phyloP scores from a whole-genome alignment of 23 red algal species.

The Gracilaria vermiculophylla region DNA sequence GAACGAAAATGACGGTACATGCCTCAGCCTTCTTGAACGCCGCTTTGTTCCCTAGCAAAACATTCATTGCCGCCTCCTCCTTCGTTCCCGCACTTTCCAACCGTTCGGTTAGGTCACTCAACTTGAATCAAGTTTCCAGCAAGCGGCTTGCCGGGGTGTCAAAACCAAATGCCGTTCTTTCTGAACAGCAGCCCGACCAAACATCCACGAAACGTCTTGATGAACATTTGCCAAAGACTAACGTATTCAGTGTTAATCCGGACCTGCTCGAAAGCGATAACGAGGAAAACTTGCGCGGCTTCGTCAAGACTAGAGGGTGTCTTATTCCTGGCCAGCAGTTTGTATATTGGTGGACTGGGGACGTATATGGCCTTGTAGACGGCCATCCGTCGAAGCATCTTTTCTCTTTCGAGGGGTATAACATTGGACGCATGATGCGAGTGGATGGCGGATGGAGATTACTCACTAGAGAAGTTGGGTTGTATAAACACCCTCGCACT shows the following conservation, averaged over 20 bases:
- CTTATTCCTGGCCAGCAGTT: conserved; percentile 78
- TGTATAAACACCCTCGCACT: conserved; percentile 76
- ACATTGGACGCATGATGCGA: conserved; percentile 82
- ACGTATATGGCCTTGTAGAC: conserved; percentile 80
- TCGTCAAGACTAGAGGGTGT: conserved; percentile 89
- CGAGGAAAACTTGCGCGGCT: conserved; percentile 81
- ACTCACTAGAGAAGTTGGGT: conserved; percentile 86
- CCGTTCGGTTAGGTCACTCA: background rate
- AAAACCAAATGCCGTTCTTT: background rate
- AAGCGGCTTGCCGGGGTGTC: background rate
- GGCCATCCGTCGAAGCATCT: conserved; percentile 51
- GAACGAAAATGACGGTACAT: background rate
- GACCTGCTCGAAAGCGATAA: conserved; percentile 1
- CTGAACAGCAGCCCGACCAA: background rate
- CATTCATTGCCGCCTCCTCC: background rate
- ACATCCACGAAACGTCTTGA: background rate
- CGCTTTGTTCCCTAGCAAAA: background rate
- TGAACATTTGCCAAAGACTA: background rate
- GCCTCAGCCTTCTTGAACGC: background rate
- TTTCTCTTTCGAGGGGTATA: conserved; percentile 92
- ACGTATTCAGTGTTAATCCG: conserved; percentile 52
- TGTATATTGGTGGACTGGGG: conserved; percentile 88
- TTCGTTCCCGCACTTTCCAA: background rate
- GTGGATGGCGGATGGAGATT: conserved; percentile 95
- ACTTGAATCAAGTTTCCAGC: background rate